Evolutionary conservation across 2,329 filamentous ascomycete genomes (phyloP).

Genomic region (Aspergillus tamarii): DNA sequence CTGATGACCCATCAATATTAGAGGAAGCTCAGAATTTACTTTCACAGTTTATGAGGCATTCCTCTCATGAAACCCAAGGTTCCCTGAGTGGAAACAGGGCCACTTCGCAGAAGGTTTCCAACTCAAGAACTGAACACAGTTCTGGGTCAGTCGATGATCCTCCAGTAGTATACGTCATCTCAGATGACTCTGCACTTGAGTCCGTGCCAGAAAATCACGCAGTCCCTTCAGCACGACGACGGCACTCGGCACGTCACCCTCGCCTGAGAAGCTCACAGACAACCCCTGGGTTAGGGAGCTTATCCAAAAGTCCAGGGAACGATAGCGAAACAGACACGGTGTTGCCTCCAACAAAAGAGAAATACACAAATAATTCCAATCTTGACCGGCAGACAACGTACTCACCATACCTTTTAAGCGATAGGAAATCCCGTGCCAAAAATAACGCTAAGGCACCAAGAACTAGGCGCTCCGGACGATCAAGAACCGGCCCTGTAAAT

Average conservation of each 20-base stretch:
- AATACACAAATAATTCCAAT: neutral
- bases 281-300: neutral
- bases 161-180: neutral
- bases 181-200: constrained; percentile 1
- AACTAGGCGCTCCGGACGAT: constrained; percentile 33
- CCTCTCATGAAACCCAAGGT: constrained; percentile 11
- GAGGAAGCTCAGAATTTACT: constrained; percentile 30
- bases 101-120: neutral
- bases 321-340: neutral
- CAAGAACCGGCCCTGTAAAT: constrained; percentile 31
- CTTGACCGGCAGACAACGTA: neutral
- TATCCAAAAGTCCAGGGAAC: neutral
- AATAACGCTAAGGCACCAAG: neutral
- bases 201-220: neutral
- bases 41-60: constrained; percentile 28
- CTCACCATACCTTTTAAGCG: neutral
- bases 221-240: neutral
- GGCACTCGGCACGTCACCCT: neutral
- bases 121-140: neutral
- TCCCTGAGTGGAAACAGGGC: neutral
- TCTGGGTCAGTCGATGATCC: neutral
- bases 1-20: constrained; percentile 24
- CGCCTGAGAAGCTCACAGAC: neutral
- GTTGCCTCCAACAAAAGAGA: constrained; percentile 1
- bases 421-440: constrained; percentile 4